Conservation (phyloP, 1,139 yeast genomes). For the Insectozyma bohioensis region DNA sequence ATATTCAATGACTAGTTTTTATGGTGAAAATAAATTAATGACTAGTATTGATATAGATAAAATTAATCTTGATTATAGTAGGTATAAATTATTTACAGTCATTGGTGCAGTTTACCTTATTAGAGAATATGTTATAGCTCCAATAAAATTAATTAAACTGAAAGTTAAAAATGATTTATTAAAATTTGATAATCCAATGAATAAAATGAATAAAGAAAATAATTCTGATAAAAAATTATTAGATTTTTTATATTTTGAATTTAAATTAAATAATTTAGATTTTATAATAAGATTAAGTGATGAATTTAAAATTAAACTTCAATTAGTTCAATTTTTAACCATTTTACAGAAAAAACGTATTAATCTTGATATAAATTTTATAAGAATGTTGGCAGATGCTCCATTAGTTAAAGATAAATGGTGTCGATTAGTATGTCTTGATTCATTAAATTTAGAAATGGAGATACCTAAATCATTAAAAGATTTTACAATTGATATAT, state of each 20-base stretch:
- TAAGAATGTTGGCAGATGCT: slow-evolving; percentile 54
- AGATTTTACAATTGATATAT: slow-evolving; percentile 13
- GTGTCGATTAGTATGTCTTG: slow-evolving; percentile 51
- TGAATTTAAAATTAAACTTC: slow-evolving; percentile 49
- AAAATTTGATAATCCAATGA: slow-evolving; percentile 9
- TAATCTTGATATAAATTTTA: slow-evolving; percentile 29
- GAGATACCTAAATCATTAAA: slow-evolving; percentile 6
- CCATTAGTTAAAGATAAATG: slow-evolving; percentile 49
- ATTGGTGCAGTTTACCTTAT: slow-evolving; percentile 56
- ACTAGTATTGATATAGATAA: slow-evolving; percentile 17
- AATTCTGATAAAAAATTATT: slow-evolving; percentile 6
- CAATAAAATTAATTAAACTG: slow-evolving; percentile 24
- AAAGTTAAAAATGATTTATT: slow-evolving; percentile 22
- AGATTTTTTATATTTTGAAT: slow-evolving; percentile 17
- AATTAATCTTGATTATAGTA: slow-evolving; percentile 40
- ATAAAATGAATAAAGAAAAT: not conserved
- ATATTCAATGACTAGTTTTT: slow-evolving; percentile 7
- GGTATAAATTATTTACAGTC: slow-evolving; percentile 50
- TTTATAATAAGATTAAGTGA: slow-evolving; percentile 38
- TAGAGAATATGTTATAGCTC: slow-evolving; percentile 45
- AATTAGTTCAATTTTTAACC: slow-evolving; percentile 30
- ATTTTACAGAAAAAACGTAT: slow-evolving; percentile 20
- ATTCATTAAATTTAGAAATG: slow-evolving; percentile 26
- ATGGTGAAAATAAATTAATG: slow-evolving; percentile 13
- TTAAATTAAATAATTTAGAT: slow-evolving; percentile 25